Percentiles rank a stretch among this genome's conserved stretches.
phyloP scores from a whole-genome alignment of 2,329 filamentous ascomycete genomes.

The Aphanoascus verrucosus region DNA sequence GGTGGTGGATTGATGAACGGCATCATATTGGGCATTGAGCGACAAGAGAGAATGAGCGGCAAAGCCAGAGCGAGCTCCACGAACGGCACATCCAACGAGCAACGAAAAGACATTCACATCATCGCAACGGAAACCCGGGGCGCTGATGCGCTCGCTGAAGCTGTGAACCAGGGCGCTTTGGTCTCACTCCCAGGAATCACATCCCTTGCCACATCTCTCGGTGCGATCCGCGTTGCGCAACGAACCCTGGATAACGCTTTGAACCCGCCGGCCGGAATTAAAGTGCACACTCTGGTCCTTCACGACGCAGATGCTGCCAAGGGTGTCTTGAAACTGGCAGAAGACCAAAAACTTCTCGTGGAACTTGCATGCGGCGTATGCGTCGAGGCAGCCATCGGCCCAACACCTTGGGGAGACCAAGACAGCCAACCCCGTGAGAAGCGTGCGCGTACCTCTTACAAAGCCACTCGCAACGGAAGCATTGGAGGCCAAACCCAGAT shows the following conservation, averaged over 20 bases:
- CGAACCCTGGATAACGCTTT: conserved; percentile 56
- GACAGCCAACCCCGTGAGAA: conserved; percentile 7
- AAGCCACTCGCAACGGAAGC: not conserved
- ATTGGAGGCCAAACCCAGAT: conserved; percentile 1
- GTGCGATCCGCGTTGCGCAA: conserved; percentile 59
- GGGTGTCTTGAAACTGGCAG: conserved; percentile 64
- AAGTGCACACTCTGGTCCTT: conserved; percentile 53
- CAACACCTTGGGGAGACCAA: conserved; percentile 12
- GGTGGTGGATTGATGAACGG: conserved; percentile 73
- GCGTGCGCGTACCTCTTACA: conserved; percentile 12
- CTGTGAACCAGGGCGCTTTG: conserved; percentile 42
- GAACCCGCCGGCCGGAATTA: conserved; percentile 34
- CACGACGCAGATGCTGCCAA: conserved; percentile 68
- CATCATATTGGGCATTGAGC: conserved; percentile 57
- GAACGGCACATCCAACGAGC: conserved; percentile 18
- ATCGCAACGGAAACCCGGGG: conserved; percentile 67
- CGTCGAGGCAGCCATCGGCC: conserved; percentile 43
- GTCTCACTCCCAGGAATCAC: conserved; percentile 61
- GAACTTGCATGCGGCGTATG: conserved; percentile 79
- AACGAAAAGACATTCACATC: conserved; percentile 36
- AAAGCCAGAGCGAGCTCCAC: conserved; percentile 15
- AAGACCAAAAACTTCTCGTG: conserved; percentile 71
- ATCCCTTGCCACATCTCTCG: conserved; percentile 62
- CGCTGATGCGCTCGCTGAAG: conserved; percentile 57
- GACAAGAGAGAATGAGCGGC: conserved; percentile 28